Evolutionary conservation across 352 stramenopile species (phyloP).

Genomic region (Pythium oligandrum): DNA sequence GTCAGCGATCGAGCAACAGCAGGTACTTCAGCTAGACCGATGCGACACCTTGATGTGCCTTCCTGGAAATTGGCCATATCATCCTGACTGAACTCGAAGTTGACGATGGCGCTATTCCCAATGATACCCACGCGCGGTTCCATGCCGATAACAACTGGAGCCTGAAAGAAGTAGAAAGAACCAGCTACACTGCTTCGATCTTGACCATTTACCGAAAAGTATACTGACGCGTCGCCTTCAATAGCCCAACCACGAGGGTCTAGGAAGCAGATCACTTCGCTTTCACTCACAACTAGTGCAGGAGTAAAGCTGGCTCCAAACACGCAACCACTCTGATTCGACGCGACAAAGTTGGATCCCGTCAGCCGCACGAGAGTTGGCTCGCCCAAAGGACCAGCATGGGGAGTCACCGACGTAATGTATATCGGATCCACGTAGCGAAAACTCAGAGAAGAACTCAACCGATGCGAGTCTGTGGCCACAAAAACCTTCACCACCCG

Average conservation of each 20-base stretch:
- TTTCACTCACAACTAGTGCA: conserved; percentile 4
- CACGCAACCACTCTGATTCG: conserved; percentile 1
- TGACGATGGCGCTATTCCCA: too few species aligned
- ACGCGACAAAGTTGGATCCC: conserved; percentile 9
- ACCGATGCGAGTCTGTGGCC: too few species aligned
- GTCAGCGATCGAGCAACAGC: neutral
- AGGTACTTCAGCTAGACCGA: conserved; percentile 1
- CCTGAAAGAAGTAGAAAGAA: conserved; percentile 4
- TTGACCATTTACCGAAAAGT: conserved; percentile 11
- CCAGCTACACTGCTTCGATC: neutral
- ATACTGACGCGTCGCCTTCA: neutral
- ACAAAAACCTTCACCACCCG: neutral
- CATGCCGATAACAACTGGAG: neutral
- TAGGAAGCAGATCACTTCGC: conserved; percentile 9
- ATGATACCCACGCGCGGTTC: neutral
- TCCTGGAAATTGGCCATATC: too few species aligned
- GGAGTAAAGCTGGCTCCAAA: conserved; percentile 4
- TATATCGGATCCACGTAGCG: conserved; percentile 12
- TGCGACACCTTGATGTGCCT: conserved; percentile 2
- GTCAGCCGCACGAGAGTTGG: conserved; percentile 1
- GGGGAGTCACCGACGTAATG: conserved; percentile 2
- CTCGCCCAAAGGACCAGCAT: neutral
- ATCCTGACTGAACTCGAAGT: too few species aligned
- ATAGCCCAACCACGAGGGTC: conserved; percentile 6
- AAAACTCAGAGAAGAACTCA: neutral